Evolutionary conservation across 169 alveolate species (phyloP).

Genomic region (Theileria orientalis): DNA sequence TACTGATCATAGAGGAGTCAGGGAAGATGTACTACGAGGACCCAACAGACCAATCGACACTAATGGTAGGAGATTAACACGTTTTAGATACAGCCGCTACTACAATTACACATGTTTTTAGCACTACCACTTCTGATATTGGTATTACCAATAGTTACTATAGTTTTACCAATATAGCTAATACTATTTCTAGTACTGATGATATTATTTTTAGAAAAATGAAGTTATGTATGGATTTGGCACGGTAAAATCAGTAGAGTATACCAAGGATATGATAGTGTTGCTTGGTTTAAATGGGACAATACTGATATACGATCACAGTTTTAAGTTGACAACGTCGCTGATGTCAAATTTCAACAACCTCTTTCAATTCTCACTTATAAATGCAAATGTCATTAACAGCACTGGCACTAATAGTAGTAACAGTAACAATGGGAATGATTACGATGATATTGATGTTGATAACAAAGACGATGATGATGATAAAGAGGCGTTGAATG

Average conservation of each 20-base stretch:
- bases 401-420: neutral
- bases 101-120: neutral
- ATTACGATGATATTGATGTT: neutral
- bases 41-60: slow-evolving; percentile 38
- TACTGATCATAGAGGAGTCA: slow-evolving; percentile 47
- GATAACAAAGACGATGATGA: neutral
- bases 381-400: too few relatives aligned
- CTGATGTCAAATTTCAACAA: slow-evolving; percentile 1
- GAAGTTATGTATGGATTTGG: slow-evolving; percentile 10
- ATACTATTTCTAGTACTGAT: too few relatives aligned
- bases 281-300: slow-evolving; percentile 2
- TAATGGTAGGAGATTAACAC: neutral
- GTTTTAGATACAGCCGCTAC: too few relatives aligned
- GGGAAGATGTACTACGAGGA: slow-evolving; percentile 38
- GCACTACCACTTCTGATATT: neutral
- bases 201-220: slow-evolving; percentile 10
- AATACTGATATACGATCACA: neutral
- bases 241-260: neutral
- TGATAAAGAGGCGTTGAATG: neutral
- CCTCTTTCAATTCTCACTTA: slow-evolving; percentile 1
- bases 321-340: neutral
- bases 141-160: too few relatives aligned
- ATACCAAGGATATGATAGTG: slow-evolving; percentile 2
- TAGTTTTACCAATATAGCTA: too few relatives aligned
- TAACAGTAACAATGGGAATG: neutral